A percentile compares a stretch with the other conserved stretches of the same genome.
phyloP scores from a whole-genome alignment of 176 grass and related monocot species.

The Musa schizocarpa region DNA sequence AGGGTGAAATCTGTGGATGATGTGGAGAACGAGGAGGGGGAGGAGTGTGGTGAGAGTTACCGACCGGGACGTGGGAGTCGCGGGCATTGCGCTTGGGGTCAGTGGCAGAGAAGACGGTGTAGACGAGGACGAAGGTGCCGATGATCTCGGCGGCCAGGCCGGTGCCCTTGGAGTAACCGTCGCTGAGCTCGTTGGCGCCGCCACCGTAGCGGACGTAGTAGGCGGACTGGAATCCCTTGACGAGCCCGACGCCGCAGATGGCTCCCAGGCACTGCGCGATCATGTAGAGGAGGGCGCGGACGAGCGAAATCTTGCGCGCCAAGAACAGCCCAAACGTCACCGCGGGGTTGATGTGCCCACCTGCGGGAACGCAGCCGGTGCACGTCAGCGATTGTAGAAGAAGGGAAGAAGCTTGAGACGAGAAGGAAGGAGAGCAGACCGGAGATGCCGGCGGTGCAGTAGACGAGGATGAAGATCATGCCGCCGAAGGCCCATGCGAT shows the following conservation, averaged over 20 bases:
- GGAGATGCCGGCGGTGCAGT: slow-evolving; percentile 91
- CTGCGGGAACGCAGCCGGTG: neutral
- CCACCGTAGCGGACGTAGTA: slow-evolving; percentile 56
- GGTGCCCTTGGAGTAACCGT: slow-evolving; percentile 30
- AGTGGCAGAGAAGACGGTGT: slow-evolving; percentile 44
- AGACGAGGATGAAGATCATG: slow-evolving; percentile 97
- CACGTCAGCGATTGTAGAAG: no score
- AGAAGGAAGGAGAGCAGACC: slow-evolving; percentile 18
- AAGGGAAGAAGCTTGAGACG: no score
- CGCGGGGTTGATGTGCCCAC: slow-evolving; percentile 82
- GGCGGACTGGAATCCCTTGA: slow-evolving; percentile 67
- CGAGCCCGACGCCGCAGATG: slow-evolving; percentile 76
- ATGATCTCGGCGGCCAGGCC: slow-evolving; percentile 38
- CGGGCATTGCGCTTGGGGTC: slow-evolving; percentile 44
- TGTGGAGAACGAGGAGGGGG: no score
- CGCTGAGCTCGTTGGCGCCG: slow-evolving; percentile 27
- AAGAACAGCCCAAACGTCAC: slow-evolving; percentile 82
- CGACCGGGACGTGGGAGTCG: slow-evolving; percentile 50
- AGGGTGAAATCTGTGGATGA: no score
- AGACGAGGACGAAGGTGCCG: slow-evolving; percentile 42
- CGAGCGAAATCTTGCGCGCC: slow-evolving; percentile 71
- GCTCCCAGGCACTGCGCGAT: slow-evolving; percentile 75
- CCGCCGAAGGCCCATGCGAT: slow-evolving; percentile 94
- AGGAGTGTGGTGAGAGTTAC: no score
- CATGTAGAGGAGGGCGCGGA: slow-evolving; percentile 71